These are phyloP conservation scores for Microcyclosporella mali DNA, from an alignment of 2,329 filamentous ascomycete genomes.

Conservation along the genomic window DNA sequence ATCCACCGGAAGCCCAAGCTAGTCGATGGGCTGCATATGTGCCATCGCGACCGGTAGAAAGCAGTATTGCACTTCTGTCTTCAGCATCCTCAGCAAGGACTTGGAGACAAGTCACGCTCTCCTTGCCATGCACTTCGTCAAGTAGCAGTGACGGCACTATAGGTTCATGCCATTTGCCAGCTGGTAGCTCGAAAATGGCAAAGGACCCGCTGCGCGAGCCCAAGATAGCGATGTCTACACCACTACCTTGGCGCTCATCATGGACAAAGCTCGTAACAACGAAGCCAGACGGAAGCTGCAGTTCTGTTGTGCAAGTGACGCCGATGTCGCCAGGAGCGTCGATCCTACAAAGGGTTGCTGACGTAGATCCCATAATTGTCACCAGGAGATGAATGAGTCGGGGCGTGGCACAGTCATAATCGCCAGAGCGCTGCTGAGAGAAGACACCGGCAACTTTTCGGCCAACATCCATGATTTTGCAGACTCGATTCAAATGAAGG, in stretches of 20 bases:
- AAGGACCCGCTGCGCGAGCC: conserved; percentile 54
- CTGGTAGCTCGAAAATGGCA: conserved; percentile 31
- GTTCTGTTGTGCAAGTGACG: background rate
- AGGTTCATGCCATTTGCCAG: background rate
- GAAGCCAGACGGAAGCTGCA: conserved; percentile 38
- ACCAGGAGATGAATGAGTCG: conserved; percentile 31
- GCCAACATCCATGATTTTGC: conserved; percentile 22
- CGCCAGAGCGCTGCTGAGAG: conserved; percentile 8
- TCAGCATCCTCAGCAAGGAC: background rate
- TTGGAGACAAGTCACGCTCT: conserved; percentile 64
- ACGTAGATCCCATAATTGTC: conserved; percentile 33
- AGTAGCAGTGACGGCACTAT: background rate
- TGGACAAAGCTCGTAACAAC: conserved; percentile 46
- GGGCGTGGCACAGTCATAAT: background rate
- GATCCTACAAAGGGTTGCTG: conserved; percentile 21
- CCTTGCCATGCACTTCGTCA: conserved; percentile 36
- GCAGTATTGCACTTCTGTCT: conserved; percentile 39
- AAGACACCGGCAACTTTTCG: conserved; percentile 41
- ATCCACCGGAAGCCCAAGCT: conserved; percentile 19
- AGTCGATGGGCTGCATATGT: conserved; percentile 59
- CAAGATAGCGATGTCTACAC: conserved; percentile 31
- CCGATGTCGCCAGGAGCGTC: background rate
- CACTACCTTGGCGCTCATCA: background rate
- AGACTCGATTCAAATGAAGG: conserved; percentile 14
- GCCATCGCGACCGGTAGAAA: conserved; percentile 73